phyloP scores from a whole-genome alignment of 2,329 filamentous ascomycete genomes.

The Diatrype stigma region DNA sequence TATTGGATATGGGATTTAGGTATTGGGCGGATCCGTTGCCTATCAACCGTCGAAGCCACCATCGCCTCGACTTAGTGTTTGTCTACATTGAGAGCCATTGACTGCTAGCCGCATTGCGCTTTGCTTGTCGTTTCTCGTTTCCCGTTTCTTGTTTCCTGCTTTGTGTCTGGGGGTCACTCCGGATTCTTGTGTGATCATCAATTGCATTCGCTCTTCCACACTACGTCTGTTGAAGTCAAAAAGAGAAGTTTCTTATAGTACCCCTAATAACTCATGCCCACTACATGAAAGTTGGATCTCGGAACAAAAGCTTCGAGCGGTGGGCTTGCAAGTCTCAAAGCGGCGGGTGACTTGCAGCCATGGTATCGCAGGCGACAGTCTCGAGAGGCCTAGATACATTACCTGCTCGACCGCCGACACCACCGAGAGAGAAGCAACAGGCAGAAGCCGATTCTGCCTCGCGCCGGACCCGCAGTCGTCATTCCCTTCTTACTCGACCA shows the following conservation, averaged over 20 bases:
- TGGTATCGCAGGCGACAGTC: conserved; percentile 34
- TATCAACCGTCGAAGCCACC: too few relatives aligned
- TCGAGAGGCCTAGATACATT: conserved; percentile 47
- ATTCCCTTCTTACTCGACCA: conserved; percentile 34
- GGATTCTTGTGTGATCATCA: neutral
- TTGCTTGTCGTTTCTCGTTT: neutral
- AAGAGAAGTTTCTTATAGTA: conserved; percentile 5
- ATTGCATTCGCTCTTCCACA: neutral
- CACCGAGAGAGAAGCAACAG: conserved; percentile 51
- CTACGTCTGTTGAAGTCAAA: neutral
- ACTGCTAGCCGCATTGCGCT: neutral
- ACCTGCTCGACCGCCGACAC: conserved; percentile 60
- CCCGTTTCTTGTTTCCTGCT: neutral
- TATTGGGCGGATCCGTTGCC: neutral
- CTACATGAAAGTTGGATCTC: conserved; percentile 16
- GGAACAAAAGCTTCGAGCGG: conserved; percentile 14
- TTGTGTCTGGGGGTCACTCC: neutral
- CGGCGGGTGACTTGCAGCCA: conserved; percentile 25
- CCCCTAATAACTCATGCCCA: conserved; percentile 1
- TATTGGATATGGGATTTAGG: too few relatives aligned
- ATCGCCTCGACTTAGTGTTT: too few relatives aligned
- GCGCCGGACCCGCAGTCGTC: conserved; percentile 32
- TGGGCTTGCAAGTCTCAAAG: conserved; percentile 21
- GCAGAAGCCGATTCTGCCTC: conserved; percentile 31
- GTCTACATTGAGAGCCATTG: too few relatives aligned